phyloP scores from a whole-genome alignment of 768 basidiomycete genomes.

The Lentinula edodes region DNA sequence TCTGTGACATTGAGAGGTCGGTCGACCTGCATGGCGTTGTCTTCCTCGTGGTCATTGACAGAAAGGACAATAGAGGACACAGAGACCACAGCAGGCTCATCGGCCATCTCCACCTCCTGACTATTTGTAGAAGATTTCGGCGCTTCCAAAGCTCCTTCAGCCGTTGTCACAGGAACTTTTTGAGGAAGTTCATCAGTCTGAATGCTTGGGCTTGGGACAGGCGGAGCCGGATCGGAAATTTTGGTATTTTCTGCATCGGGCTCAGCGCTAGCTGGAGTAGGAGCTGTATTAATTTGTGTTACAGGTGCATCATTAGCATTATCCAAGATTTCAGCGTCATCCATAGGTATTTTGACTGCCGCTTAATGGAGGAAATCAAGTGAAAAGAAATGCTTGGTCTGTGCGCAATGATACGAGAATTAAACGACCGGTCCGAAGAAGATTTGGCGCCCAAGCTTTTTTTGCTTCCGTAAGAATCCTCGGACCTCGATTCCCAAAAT shows the following conservation, averaged over 20 bases:
- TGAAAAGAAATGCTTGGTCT: neutral
- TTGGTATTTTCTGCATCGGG: neutral
- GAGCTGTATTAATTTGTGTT: neutral
- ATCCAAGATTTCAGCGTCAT: neutral
- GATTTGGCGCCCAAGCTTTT: neutral
- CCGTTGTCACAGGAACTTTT: neutral
- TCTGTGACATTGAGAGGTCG: constrained; percentile 89
- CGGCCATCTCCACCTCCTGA: constrained; percentile 1
- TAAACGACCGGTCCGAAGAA: neutral
- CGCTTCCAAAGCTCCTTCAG: neutral
- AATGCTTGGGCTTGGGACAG: neutral
- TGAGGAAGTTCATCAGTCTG: neutral
- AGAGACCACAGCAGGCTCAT: neutral
- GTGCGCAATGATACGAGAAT: neutral
- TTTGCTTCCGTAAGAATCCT: neutral
- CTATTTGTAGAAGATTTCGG: neutral
- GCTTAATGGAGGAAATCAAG: neutral
- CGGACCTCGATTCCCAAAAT: neutral
- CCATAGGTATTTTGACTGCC: neutral
- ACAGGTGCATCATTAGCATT: neutral
- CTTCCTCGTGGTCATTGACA: neutral
- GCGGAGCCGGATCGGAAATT: neutral
- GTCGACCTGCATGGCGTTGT: constrained; percentile 9
- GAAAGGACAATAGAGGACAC: neutral
- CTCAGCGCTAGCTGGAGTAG: neutral